Evolutionary conservation across 495 filamentous ascomycete species (phyloP).

Genomic region (Chlorociboria aeruginascens): DNA sequence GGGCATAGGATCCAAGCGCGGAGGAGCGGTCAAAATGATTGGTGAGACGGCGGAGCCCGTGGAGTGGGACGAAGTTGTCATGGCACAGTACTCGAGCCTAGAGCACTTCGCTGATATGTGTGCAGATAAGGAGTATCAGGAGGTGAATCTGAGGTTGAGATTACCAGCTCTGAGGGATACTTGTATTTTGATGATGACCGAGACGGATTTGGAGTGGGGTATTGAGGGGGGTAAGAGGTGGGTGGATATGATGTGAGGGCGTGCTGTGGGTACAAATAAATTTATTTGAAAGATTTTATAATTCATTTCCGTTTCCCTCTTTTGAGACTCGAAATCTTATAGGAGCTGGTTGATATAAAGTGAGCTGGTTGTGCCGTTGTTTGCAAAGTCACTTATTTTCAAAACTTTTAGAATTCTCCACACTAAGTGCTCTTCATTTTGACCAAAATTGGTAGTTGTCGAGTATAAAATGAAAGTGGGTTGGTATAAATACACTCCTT

Average conservation of each 20-base stretch:
- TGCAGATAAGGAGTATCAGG: slow-evolving; percentile 46
- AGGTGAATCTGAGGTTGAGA: slow-evolving; percentile 40
- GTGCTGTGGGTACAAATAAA: no score
- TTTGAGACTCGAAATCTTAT: no score
- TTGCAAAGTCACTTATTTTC: no score
- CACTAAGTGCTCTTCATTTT: no score
- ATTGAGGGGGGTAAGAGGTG: background rate
- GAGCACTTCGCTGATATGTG: slow-evolving; percentile 50
- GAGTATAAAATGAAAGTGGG: no score
- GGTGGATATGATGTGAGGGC: background rate
- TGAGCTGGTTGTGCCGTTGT: no score
- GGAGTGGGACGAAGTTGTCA: slow-evolving; percentile 38
- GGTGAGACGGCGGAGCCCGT: slow-evolving; percentile 35
- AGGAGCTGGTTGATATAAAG: no score
- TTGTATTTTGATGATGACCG: slow-evolving; percentile 46
- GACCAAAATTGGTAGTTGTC: no score
- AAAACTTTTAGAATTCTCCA: no score
- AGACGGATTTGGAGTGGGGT: slow-evolving; percentile 30
- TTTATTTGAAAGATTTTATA: no score
- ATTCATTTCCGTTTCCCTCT: no score
- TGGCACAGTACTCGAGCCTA: slow-evolving; percentile 55
- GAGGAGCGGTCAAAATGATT: slow-evolving; percentile 47
- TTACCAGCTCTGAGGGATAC: slow-evolving; percentile 46
- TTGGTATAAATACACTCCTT: no score
- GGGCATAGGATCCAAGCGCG: slow-evolving; percentile 36